These are phyloP conservation scores for Alternaria rosae DNA, from an alignment of 2,329 filamentous ascomycete species.

Conservation along the genomic window DNA sequence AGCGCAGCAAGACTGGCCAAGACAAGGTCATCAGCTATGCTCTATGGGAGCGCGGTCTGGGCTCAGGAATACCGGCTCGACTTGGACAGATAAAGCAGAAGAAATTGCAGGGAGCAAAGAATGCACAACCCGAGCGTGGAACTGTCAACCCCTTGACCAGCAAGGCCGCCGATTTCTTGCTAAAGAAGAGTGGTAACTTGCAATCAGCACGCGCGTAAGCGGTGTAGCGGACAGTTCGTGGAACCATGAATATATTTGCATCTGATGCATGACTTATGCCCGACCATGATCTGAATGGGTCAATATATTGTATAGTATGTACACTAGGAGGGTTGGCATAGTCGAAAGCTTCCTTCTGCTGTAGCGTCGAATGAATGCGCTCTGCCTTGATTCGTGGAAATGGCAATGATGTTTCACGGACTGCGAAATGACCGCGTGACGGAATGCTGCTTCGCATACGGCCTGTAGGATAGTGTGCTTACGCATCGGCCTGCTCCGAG, in stretches of 20 bases:
- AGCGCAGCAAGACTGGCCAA: constrained; percentile 74
- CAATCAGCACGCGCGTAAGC: not conserved
- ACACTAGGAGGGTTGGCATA: not conserved
- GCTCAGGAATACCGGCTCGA: not conserved
- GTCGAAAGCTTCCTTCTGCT: not conserved
- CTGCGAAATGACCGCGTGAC: not conserved
- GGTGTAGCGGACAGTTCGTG: not conserved
- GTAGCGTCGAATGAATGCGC: not conserved
- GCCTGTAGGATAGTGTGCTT: not conserved
- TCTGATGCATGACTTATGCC: not conserved
- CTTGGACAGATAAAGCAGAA: constrained; percentile 1
- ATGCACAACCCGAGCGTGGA: constrained; percentile 7
- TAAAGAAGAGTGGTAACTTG: constrained; percentile 8
- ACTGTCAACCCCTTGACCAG: constrained; percentile 18
- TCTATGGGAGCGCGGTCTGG: constrained; percentile 52
- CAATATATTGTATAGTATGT: constrained; percentile 11
- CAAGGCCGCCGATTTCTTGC: constrained; percentile 15
- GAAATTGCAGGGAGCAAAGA: constrained; percentile 1
- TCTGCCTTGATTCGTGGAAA: not conserved
- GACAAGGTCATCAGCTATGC: constrained; percentile 82
- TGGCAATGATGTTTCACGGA: not conserved
- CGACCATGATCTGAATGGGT: not conserved
- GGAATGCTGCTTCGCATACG: not conserved
- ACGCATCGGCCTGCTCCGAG: not conserved
- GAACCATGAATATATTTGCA: not conserved